phyloP scores from a whole-genome alignment of 805 yeast species.

The Nakazawaea wickerhamii region DNA sequence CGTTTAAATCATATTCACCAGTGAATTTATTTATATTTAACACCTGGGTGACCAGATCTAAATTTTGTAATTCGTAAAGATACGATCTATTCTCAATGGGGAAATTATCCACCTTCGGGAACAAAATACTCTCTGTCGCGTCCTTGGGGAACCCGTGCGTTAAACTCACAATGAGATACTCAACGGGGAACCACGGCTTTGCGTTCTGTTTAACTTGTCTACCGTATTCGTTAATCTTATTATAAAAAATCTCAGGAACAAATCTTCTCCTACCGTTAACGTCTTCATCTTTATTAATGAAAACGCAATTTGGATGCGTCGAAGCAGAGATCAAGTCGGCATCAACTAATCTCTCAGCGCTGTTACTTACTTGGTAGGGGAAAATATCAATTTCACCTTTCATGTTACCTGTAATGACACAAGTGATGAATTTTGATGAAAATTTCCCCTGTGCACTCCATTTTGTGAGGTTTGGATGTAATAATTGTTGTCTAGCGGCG shows the following conservation, averaged over 20 bases:
- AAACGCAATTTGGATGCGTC: constrained; percentile 84
- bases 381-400: constrained; percentile 86
- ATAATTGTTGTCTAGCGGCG: constrained; percentile 74
- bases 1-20: constrained; percentile 24
- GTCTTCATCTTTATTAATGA: constrained; percentile 66
- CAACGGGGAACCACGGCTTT: constrained; percentile 91
- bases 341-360: constrained; percentile 80
- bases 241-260: constrained; percentile 91
- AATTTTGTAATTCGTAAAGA: constrained; percentile 69
- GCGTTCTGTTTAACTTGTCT: constrained; percentile 84
- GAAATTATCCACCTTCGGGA: constrained; percentile 42
- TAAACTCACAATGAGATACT: constrained; percentile 76
- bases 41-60: constrained; percentile 45
- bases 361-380: constrained; percentile 82
- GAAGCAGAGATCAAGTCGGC: constrained; percentile 86
- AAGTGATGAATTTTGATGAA: constrained; percentile 89
- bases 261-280: constrained; percentile 53
- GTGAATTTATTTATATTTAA: constrained; percentile 29
- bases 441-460: constrained; percentile 59
- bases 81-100: constrained; percentile 78
- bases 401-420: constrained; percentile 86
- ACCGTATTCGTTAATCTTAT: constrained; percentile 81
- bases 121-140: constrained; percentile 36
- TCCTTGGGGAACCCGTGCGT: constrained; percentile 87
- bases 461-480: constrained; percentile 56